A percentile compares a stretch with the other conserved stretches of the same genome.
Conservation (phyloP, 78 protist genomes). For the Isochrysis galbana region DNA sequence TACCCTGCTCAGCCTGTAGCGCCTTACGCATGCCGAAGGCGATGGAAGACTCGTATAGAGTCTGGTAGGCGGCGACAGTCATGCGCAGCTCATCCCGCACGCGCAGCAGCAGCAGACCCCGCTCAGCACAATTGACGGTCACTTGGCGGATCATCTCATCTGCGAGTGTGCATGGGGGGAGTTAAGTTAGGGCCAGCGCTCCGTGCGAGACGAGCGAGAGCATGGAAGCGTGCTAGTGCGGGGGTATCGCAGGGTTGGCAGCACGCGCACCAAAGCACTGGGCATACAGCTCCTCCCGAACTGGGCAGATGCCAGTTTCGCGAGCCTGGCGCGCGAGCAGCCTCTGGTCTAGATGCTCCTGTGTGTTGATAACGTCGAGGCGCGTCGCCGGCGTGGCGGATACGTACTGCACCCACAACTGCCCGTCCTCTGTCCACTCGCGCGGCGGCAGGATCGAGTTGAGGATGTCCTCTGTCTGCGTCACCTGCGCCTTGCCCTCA, state of each 20-base stretch:
- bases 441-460: constrained; percentile 84
- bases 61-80: constrained; percentile 81
- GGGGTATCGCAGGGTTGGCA: background rate
- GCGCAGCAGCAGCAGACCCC: constrained; percentile 85
- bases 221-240: too few species aligned
- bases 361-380: constrained; percentile 82
- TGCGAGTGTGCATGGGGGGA: background rate
- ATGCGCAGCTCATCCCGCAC: constrained; percentile 88
- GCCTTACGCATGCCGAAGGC: constrained; percentile 87
- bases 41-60: constrained; percentile 75
- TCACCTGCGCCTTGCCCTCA: background rate
- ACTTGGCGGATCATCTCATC: constrained; percentile 86
- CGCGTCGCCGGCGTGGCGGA: constrained; percentile 86
- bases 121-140: constrained; percentile 87
- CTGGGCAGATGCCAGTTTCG: constrained; percentile 89
- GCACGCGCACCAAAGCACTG: constrained; percentile 80
- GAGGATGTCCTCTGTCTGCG: constrained; percentile 81
- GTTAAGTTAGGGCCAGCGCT: background rate
- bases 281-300: constrained; percentile 82
- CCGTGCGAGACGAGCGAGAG: too few species aligned
- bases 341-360: constrained; percentile 64
- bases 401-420: constrained; percentile 82
- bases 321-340: constrained; percentile 77
- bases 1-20: constrained; percentile 79
- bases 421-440: constrained; percentile 68